Evolutionary conservation across 768 basidiomycete genomes (phyloP), one percentile per base, ranked within the genome.

Genomic region (Panaeolus papilionaceus): DNA sequence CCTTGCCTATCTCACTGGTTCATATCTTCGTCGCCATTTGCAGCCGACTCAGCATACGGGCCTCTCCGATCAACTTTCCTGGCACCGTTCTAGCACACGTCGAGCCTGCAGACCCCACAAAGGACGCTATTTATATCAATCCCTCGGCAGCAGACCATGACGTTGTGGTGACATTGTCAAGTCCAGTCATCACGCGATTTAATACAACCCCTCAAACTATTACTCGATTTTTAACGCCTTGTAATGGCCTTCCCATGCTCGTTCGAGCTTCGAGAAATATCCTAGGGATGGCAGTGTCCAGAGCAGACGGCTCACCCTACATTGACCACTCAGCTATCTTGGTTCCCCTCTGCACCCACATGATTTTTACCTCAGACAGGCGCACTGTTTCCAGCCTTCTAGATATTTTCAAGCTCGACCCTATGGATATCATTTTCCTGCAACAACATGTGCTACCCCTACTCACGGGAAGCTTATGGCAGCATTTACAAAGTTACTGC

Each of bases 1-100:
- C 87, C 0, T 82, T 91, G 51, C 89, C 89, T 0, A 84, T 91
- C 61, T 88, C 87, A 11, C 78, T 91, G 49, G 84, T 85, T 44
- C 88, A 86, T 75, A 72, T 89, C 26, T 91, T 89, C 67, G 82
- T 86, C 12, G 82, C 84, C 18, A 76, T 91, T 51, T 83, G 83
- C 18, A 80, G 82, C 16, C 81, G 86, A 39, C 73, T 90, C 0
- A 86, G 84, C 28, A 78, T 91, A 18, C 69, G 73, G 8, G 88
- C 88, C 0, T 80, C 79, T 4, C 89, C 89, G 0, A 75, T 88
- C 18, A 82, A 87, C 70, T 88, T 88, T 65, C 90, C 89, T 5
- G 75, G 77, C 9, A 82, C 81, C 63, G 89, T 91, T 14, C 72
- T 90, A 39, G 87, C 81, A 12, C 79, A 87, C 64, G 81, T 91